Evolutionary conservation across 371 early-diverging fungal species (phyloP), one percentile per base, ranked within the genome.

Genomic region (Batkoa obscura): DNA sequence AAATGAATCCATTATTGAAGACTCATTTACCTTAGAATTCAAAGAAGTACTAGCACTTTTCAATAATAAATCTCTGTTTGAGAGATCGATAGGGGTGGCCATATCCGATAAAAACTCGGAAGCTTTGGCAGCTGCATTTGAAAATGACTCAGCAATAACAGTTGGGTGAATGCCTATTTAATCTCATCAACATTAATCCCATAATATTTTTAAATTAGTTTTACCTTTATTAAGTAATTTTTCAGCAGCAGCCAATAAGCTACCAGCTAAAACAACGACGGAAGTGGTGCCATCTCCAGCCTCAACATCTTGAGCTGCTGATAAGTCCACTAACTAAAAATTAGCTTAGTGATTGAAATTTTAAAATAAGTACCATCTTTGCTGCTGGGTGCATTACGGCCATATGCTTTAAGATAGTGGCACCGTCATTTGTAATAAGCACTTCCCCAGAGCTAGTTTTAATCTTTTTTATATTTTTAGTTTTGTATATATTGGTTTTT

Each of bases 241-340:
- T 62, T 91, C 88, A 30, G 94, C 88, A 43, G 90, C 91, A 43
- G 80, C 66, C 31, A 99, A 75, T 58, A 99, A 64, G 30, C 87
- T 83, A 57, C 99, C 94, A 53, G 91, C 88, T 47, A 99, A 71
- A 10, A 99, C 94, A 31, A 99, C 98, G 30, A 99, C 99, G 3
- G 96, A 94, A 0, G 99, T 99, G 9, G 99, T 99, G 60, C 99
- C 99, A 69, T 99, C 99, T 63, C 99, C 99, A 58, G 98, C 98
- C 69, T 94, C 98, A 31, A 94, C 86, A 76, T 99, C 99, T 76
- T 99, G 99, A 37, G 99, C 93, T 50, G 92, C 90, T 36, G 98
- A 94, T 59, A 99, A 67, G 64, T 95, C 94, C 38, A 94, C 98
- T 58, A 97, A 75, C 90, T 89, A 66, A 13, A 45, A 2, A 55